Evolutionary conservation across 768 basidiomycete genomes (phyloP), one percentile per base, ranked within the genome.

Genomic region (Mycena pura): DNA sequence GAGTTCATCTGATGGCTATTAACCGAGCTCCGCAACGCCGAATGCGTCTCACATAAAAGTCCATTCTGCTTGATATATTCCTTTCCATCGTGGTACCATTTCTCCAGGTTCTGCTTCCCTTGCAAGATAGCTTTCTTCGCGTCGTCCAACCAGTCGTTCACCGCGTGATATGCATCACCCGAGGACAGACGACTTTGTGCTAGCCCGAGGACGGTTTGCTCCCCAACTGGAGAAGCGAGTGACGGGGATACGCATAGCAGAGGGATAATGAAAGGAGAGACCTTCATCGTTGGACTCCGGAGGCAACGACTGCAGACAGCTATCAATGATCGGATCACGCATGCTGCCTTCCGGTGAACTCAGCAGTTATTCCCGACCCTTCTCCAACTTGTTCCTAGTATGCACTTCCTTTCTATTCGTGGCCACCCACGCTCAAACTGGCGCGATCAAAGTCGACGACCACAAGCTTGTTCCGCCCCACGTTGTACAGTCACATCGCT

Each of bases 31-130:
- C 19, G 19, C 25, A 22, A 8, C 6, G 10, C 21, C 7, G 8
- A 52, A 28, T 32, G 29, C 8, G 19, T 19, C 22, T 11, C 8
- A 93, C 92, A 93, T 40, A 84, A 75, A 29, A 93, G 67, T n/a
- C 83, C 87, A 48, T 90, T 82, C 76, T 92, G 84, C 71, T 86
- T 84, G 56, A 92, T 80, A 68, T 84, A 92, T 66, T 89, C 78
- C 71, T 79, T 84, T 19, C 88, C 90, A 22, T 84, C 74, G 53
- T 88, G 81, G 27, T 77, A 68, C 90, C 89, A 92, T 64, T 82
- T 81, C 76, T 89, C 78, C 57, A 86, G 66, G 54, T 81, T 82
- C 54, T 79, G 74, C 74, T 80, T 83, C 21, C 79, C 81, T 28
- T 74, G 70, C 60, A 79, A 66, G 43, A 82, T 76, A 4, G 75